phyloP scores from a whole-genome alignment of 306 rosid genomes.

The Quercus rubra region DNA sequence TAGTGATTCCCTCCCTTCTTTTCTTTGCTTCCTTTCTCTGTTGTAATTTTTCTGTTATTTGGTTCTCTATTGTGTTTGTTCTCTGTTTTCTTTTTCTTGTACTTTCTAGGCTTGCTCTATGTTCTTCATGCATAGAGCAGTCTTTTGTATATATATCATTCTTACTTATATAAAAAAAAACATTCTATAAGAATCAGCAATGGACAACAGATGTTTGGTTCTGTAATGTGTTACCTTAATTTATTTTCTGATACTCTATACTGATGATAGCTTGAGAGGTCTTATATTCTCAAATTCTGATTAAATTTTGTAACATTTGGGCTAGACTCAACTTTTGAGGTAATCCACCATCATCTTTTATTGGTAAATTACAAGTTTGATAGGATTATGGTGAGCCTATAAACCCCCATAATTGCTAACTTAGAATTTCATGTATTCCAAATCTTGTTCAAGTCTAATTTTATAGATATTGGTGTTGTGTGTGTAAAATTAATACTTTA shows the following conservation, averaged over 20 bases:
- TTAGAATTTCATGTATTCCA: neutral
- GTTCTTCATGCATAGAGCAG: no score
- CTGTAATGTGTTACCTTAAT: neutral
- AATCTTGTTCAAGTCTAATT: neutral
- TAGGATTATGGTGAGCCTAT: neutral
- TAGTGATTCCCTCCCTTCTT: no score
- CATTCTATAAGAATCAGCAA: neutral
- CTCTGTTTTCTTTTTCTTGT: no score
- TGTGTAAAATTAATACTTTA: neutral
- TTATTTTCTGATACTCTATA: neutral
- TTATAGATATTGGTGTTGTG: neutral
- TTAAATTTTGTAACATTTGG: neutral
- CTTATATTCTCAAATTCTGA: neutral
- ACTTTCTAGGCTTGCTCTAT: no score
- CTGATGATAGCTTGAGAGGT: neutral
- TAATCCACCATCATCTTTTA: neutral
- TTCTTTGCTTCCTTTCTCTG: no score
- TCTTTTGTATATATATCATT: no score
- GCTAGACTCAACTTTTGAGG: neutral
- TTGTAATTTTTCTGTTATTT: no score
- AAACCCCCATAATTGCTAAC: neutral
- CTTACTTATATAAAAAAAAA: no score
- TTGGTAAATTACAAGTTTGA: neutral
- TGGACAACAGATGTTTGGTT: neutral
- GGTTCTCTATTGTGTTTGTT: no score